Base-by-base conservation (phyloP, 768 basidiomycete species). In the Tylopilus intermedius region DNA sequence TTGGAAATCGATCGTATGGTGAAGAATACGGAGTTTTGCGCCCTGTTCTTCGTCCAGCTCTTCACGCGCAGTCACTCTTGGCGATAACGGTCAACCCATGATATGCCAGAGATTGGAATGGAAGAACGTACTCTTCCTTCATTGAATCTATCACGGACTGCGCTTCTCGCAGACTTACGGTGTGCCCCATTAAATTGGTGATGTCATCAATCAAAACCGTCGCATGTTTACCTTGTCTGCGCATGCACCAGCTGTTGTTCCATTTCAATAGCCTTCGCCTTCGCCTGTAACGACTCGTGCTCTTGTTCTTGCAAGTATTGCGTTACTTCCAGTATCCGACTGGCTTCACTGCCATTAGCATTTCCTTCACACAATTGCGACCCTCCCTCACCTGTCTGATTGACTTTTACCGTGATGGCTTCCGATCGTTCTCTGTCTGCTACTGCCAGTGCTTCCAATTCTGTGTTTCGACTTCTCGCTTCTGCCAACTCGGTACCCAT, bases 401-500 rank as follows among this genome's bases (percentile, higher is more conserved):
- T 56, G 38, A 68, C 58, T 27, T 63, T 58, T 29, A 61, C 49
- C 3, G 60, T 44, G 29, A 58, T 58, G 26, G 56, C 56, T 39
- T 67, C 56, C 21, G 58, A 53, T 43, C 49, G 56, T 35, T 63
- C 58, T 53, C 38, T 65, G 29, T 71, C 67, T 26, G 50, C 53
- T 30, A 39, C 53, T 47, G 47, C 45, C 39, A 45, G 49, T 5
- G 47, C 58, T 56, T 78, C 76, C 7, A 78, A 61, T 27, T 77
- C 75, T 5, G 59, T 44, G 13, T 73, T 59, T 9, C 72, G 74
- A 38, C 62, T 58, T 50, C 68, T 74, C 1, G 75, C 69, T 54
- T 77, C 76, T n/a, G 71, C 63, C 3, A 79, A 58, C 37, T 78
- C 75, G 6, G 70, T 61, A 11, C 74, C 72, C 55, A 76, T 69